A percentile compares a stretch with the other conserved stretches of the same genome.
Evolutionary conservation across 495 filamentous ascomycete species (phyloP).

Genomic region (Articulospora tetracladia): DNA sequence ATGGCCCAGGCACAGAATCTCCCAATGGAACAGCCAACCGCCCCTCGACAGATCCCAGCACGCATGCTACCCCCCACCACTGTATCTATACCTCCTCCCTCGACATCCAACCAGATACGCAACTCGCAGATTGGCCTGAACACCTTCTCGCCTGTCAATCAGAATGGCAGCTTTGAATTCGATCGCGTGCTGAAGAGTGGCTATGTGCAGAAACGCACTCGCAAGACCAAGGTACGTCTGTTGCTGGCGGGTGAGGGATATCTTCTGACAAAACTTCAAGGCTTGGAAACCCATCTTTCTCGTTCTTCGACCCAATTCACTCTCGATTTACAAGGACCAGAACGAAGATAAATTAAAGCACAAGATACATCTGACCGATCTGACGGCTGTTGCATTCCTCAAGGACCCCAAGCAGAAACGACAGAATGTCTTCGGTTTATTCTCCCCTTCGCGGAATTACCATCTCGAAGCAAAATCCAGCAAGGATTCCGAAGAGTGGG

Average conservation of each 20-base stretch:
- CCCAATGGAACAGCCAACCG: slow-evolving; percentile 14
- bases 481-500: slow-evolving; percentile 83
- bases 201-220: slow-evolving; percentile 78
- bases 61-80: slow-evolving; percentile 15
- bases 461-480: slow-evolving; percentile 74
- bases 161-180: slow-evolving; percentile 93
- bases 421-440: slow-evolving; percentile 85
- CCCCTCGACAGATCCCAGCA: slow-evolving; percentile 23
- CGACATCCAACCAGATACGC: slow-evolving; percentile 22
- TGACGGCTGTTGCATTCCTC: slow-evolving; percentile 84
- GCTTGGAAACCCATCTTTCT: slow-evolving; percentile 87
- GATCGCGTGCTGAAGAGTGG: slow-evolving; percentile 90
- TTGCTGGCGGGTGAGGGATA: slow-evolving; percentile 10
- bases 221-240: slow-evolving; percentile 79
- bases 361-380: slow-evolving; percentile 81
- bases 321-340: slow-evolving; percentile 92
- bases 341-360: slow-evolving; percentile 84
- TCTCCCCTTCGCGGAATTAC: slow-evolving; percentile 86
- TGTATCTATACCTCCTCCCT: slow-evolving; percentile 13
- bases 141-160: slow-evolving; percentile 77
- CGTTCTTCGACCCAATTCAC: slow-evolving; percentile 86
- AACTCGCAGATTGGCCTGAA: slow-evolving; percentile 55
- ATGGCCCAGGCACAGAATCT: slow-evolving; percentile 21
- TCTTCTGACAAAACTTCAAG: slow-evolving; percentile 42
- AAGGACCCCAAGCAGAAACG: slow-evolving; percentile 82